A percentile compares a stretch with the other conserved stretches of the same genome.
phyloP scores from a whole-genome alignment of 805 yeast species.

The Priceomyces fermenticarens region DNA sequence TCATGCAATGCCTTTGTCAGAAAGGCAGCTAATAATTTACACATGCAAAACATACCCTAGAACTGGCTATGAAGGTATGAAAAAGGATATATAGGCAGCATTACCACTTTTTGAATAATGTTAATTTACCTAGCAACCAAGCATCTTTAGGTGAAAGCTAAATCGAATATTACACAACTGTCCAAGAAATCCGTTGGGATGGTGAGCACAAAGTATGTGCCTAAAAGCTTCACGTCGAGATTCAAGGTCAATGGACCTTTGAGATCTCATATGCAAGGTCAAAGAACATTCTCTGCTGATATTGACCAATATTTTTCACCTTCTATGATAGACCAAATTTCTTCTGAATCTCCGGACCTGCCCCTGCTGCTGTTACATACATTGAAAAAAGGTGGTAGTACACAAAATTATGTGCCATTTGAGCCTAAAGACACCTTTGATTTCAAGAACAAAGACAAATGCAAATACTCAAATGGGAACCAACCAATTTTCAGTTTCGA shows the following conservation, averaged over 20 bases:
- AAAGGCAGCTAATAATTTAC: too few species aligned
- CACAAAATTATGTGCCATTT: background rate
- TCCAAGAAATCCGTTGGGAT: background rate
- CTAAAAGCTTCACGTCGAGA: constrained; percentile 7
- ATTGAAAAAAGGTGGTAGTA: background rate
- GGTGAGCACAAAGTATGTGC: constrained; percentile 6
- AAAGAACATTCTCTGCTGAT: background rate
- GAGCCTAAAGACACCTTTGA: background rate
- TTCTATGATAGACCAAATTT: too few species aligned
- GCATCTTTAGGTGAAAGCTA: too few species aligned
- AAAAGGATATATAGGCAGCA: constrained; percentile 1
- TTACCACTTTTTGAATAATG: background rate
- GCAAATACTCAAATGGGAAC: too few species aligned
- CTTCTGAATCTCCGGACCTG: too few species aligned
- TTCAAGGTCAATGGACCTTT: constrained; percentile 2
- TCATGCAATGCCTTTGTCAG: too few species aligned
- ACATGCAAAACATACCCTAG: too few species aligned
- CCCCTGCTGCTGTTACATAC: too few species aligned
- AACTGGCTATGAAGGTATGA: background rate
- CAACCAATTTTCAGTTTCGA: constrained; percentile 1
- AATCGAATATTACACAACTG: too few species aligned
- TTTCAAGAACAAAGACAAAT: background rate
- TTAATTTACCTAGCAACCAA: too few species aligned
- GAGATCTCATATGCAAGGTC: constrained; percentile 1
- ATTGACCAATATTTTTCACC: too few species aligned